These are phyloP conservation scores for Begonia fuchsioides DNA, from an alignment of 306 rosid species.

Conservation along the genomic window DNA sequence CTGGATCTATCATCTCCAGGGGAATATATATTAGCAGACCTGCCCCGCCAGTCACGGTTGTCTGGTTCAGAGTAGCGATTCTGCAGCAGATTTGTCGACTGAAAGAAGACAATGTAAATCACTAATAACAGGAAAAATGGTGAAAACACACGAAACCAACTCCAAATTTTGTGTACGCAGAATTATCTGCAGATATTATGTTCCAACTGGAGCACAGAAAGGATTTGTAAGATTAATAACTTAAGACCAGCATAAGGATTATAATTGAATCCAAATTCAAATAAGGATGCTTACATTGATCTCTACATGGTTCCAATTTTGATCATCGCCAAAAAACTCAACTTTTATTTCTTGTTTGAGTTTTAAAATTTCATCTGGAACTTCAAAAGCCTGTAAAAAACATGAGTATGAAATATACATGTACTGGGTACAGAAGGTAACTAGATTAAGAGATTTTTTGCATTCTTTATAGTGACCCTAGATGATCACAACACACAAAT, in stretches of 20 bases:
- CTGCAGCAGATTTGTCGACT: conserved; percentile 44
- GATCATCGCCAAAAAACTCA: conserved; percentile 79
- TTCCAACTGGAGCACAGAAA: too few species aligned
- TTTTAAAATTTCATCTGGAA: conserved; percentile 52
- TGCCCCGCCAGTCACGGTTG: conserved; percentile 89
- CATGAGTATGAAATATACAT: not conserved
- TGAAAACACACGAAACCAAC: too few species aligned
- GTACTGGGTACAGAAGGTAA: not conserved
- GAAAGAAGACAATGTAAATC: conserved; percentile 10
- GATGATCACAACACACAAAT: too few species aligned
- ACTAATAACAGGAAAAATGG: not conserved
- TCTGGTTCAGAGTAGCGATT: conserved; percentile 76
- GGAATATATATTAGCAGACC: conserved; percentile 45
- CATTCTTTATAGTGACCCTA: too few species aligned
- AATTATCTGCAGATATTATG: too few species aligned
- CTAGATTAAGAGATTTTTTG: too few species aligned
- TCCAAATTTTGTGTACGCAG: too few species aligned
- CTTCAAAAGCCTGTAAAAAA: conserved; percentile 38
- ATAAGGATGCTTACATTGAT: conserved; percentile 45
- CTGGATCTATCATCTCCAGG: conserved; percentile 63
- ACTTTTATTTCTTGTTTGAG: conserved; percentile 60
- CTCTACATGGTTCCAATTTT: conserved; percentile 65
- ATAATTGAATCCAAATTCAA: not conserved
- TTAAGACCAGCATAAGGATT: too few species aligned
- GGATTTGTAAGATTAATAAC: too few species aligned